Conservation (phyloP, 2,329 filamentous ascomycete genomes). For the Apiospora marii region DNA sequence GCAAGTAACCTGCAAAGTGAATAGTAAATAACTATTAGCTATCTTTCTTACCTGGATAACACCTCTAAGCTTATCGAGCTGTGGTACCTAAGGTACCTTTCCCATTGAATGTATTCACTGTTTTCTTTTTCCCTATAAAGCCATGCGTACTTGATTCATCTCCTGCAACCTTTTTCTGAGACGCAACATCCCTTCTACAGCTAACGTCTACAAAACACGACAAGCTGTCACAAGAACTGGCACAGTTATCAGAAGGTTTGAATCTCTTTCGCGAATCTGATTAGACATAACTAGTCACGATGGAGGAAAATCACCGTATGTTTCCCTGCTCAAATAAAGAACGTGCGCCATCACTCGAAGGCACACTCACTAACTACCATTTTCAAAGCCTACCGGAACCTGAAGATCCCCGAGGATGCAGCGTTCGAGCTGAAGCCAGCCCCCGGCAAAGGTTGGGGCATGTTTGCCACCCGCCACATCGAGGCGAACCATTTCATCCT, state of each 20-base stretch:
- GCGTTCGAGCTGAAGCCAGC: neutral
- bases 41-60: neutral
- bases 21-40: neutral
- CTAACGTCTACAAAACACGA: neutral
- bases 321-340: neutral
- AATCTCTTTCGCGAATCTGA: neutral
- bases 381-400: neutral
- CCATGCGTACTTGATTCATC: neutral
- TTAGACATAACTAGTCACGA: neutral
- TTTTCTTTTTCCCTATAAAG: neutral
- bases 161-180: neutral
- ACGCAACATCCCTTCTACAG: neutral
- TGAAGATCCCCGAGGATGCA: neutral
- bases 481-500: neutral
- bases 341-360: neutral
- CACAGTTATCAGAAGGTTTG: neutral
- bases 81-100: neutral
- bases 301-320: neutral
- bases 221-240: neutral
- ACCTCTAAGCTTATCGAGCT: neutral
- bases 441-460: neutral
- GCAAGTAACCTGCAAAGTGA: neutral
- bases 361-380: neutral
- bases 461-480: neutral
- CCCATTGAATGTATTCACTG: neutral